Percentiles rank a stretch among this genome's conserved stretches.
Conservation (phyloP, 352 stramenopile species). For the Phytopythium chamaehyphon region DNA sequence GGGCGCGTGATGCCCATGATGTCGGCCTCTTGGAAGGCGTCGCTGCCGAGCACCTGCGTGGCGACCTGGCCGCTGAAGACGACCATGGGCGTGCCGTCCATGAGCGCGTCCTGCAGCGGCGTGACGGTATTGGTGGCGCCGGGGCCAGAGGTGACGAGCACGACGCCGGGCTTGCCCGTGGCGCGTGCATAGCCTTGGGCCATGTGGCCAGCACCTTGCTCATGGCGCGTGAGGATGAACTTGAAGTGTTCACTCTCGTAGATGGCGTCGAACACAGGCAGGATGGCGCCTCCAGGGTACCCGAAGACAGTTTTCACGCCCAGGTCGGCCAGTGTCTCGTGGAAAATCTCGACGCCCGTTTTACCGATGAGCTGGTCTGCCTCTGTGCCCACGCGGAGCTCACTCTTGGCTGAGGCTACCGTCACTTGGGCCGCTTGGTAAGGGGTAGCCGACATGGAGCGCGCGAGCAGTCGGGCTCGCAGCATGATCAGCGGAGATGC, state of each 20-base stretch:
- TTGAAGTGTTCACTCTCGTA: conserved; percentile 83
- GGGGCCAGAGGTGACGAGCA: conserved; percentile 92
- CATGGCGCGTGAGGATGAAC: conserved; percentile 78
- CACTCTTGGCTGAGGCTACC: conserved; percentile 17
- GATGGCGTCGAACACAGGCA: conserved; percentile 95
- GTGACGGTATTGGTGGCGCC: conserved; percentile 94
- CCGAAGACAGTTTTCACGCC: conserved; percentile 91
- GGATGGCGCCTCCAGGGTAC: conserved; percentile 92
- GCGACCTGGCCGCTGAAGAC: conserved; percentile 94
- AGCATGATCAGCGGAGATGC: conserved; percentile 25
- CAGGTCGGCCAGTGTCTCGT: conserved; percentile 91
- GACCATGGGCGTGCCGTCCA: conserved; percentile 93
- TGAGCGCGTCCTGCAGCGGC: conserved; percentile 92
- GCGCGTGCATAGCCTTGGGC: conserved; percentile 80
- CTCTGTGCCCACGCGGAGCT: conserved; percentile 34
- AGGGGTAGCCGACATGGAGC: conserved; percentile 19
- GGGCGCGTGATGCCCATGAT: conserved; percentile 84
- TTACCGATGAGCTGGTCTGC: conserved; percentile 90
- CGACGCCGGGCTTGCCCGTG: conserved; percentile 87
- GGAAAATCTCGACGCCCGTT: conserved; percentile 92
- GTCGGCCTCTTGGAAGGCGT: conserved; percentile 92
- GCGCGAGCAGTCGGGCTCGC: conserved; percentile 36
- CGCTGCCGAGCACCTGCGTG: conserved; percentile 87
- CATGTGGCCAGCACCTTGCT: conserved; percentile 85
- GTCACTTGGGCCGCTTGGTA: conserved; percentile 13